Evolutionary conservation across 2,329 filamentous ascomycete species (phyloP).

Genomic region (Hymenoscyphus fraxineus): DNA sequence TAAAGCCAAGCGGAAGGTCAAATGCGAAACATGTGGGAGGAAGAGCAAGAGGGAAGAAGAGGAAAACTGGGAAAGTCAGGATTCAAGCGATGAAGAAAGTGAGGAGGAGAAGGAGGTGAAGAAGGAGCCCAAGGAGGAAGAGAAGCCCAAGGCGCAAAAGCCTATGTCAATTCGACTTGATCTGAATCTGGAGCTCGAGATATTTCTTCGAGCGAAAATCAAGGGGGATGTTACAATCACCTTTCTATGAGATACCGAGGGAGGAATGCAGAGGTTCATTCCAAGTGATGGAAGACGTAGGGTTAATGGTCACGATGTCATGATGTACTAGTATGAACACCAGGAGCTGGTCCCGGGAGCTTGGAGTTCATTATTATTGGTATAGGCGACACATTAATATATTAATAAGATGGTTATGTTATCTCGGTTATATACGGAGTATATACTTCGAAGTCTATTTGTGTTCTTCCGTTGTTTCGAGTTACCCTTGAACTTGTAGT

Average conservation of each 20-base stretch:
- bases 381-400: background rate
- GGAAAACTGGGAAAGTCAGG: slow-evolving; percentile 14
- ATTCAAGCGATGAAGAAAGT: slow-evolving; percentile 24
- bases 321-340: too few species aligned
- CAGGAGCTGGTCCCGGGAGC: background rate
- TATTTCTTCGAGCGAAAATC: slow-evolving; percentile 74
- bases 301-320: too few species aligned
- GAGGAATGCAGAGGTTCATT: too few species aligned
- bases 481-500: background rate
- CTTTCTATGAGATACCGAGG: slow-evolving; percentile 17
- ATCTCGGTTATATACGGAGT: background rate
- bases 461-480: background rate
- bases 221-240: slow-evolving; percentile 73
- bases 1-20: slow-evolving; percentile 9
- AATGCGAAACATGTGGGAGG: slow-evolving; percentile 15
- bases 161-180: slow-evolving; percentile 67
- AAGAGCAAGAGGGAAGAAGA: slow-evolving; percentile 14
- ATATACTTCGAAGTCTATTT: too few species aligned
- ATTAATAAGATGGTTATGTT: background rate
- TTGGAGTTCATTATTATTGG: background rate
- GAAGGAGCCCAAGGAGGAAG: slow-evolving; percentile 38
- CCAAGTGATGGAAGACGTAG: background rate
- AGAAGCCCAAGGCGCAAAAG: slow-evolving; percentile 47
- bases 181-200: slow-evolving; percentile 73
- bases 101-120: slow-evolving; percentile 33